These are phyloP conservation scores for Pleurotus tuoliensis DNA, from an alignment of 768 basidiomycete species.

Conservation along the genomic window DNA sequence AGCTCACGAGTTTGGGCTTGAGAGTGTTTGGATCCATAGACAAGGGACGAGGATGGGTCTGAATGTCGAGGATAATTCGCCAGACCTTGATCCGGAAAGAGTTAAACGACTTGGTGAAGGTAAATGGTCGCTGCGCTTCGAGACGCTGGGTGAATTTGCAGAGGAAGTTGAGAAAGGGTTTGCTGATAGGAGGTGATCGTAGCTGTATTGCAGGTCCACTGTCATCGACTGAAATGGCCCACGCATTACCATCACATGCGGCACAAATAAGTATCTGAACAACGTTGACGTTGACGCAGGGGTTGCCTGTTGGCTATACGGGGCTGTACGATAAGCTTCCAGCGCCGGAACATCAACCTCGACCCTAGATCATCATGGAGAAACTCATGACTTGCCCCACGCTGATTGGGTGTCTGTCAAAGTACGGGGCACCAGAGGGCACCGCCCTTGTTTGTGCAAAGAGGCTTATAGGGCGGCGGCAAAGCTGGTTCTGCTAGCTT, in stretches of 20 bases:
- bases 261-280: conserved; percentile 11
- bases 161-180: conserved; percentile 45
- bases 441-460: too few relatives aligned
- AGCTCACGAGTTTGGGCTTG: conserved; percentile 50
- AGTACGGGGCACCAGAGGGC: too few relatives aligned
- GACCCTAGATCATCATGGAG: too few relatives aligned
- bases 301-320: conserved; percentile 1
- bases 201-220: too few relatives aligned
- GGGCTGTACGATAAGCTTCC: too few relatives aligned
- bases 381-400: too few relatives aligned
- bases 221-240: too few relatives aligned
- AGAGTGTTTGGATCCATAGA: conserved; percentile 66
- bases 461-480: too few relatives aligned
- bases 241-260: too few relatives aligned
- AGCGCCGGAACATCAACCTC: too few relatives aligned
- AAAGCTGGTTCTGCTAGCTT: too few relatives aligned
- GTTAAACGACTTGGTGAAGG: conserved; percentile 14
- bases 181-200: not conserved
- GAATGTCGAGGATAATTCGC: conserved; percentile 22
- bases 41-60: conserved; percentile 42
- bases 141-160: conserved; percentile 58
- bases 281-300: conserved; percentile 11
- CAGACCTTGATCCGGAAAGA: not conserved
- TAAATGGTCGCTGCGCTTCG: conserved; percentile 49
- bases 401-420: too few relatives aligned